Evolutionary conservation across 2,329 filamentous ascomycete genomes (phyloP), one percentile per base, ranked within the genome.

Genomic region (Colletotrichum orbiculare): DNA sequence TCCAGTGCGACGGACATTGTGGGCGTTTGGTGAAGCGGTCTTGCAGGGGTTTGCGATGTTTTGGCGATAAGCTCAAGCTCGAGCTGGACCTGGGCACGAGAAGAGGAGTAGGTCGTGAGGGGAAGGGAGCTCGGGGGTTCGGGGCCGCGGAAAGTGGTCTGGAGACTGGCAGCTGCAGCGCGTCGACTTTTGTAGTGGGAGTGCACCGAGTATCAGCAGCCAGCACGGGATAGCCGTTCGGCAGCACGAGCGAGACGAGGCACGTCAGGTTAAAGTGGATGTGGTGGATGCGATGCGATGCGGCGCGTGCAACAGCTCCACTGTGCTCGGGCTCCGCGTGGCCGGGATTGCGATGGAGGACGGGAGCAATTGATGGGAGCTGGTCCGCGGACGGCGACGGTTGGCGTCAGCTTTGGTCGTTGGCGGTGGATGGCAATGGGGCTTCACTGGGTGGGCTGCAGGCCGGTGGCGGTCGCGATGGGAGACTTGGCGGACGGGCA

Each of bases 1-100:
- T 78, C 60, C 66, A 48, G 34, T 53, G 63, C 53, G 38, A 78
- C 69, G 13, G 78, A 75, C 80, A 84, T 85, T 69, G 63, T 72
- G 58, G 25, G 45, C 33, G 15, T 25, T 25, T 3, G 42, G 15
- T 49, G n/a, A 10, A 17, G 15, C 17, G n/a, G 43, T 17, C n/a
- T 33, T 25, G 8, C 25, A 11, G 17, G 43, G 25, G 38, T 41
- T 25, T 25, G 25, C 25, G 6, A 45, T 55, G 49, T 39, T 52
- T 43, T 39, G 8, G 49, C 37, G 15, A n/a, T 57, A 34, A 39
- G 12, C 33, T 61, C 25, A 45, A 48, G 34, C 17, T 17, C 17
- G 3, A 17, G 17, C 17, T 17, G 17, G 17, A 17, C 17, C 17
- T 17, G 25, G 39, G 42, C 25, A 50, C 38, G 39, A 60, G 42